Evolutionary conservation across 192 early-diverging fungal genomes (phyloP).

Genomic region (Linnemannia elongata): DNA sequence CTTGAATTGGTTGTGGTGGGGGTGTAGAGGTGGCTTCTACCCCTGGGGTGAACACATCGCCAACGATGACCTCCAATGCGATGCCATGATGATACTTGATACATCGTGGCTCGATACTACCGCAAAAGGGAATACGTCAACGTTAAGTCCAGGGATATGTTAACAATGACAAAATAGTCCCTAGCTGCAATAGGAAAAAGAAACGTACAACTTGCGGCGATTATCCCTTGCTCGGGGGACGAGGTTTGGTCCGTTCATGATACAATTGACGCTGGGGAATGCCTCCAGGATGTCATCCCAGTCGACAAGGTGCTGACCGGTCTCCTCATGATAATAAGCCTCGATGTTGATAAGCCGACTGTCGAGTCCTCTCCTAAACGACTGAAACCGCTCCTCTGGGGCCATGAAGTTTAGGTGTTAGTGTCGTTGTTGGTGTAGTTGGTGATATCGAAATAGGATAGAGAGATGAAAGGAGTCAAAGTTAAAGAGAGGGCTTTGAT

Average conservation of each 20-base stretch:
- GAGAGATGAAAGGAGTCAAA: neutral
- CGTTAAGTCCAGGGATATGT: neutral
- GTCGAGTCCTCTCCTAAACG: neutral
- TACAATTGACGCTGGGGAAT: neutral
- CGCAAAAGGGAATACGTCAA: neutral
- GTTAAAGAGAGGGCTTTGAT: neutral
- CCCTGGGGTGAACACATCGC: neutral
- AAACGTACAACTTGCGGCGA: slow-evolving; percentile 12
- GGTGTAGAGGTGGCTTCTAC: neutral
- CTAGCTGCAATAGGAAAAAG: neutral
- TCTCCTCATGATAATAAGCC: slow-evolving; percentile 4
- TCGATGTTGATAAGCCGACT: neutral
- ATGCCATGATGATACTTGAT: slow-evolving; percentile 4
- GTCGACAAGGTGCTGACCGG: neutral
- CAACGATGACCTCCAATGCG: neutral
- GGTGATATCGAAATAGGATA: neutral
- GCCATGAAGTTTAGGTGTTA: neutral
- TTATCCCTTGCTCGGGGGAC: neutral
- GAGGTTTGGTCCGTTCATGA: neutral
- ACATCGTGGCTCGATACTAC: neutral
- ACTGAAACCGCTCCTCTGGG: neutral
- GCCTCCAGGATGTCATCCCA: neutral
- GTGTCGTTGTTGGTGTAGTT: neutral
- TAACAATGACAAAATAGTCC: no score
- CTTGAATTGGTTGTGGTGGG: neutral